Evolutionary conservation across 345 rosid species (phyloP), one percentile per base, ranked within the genome.

Genomic region (Dipteronia dyeriana): DNA sequence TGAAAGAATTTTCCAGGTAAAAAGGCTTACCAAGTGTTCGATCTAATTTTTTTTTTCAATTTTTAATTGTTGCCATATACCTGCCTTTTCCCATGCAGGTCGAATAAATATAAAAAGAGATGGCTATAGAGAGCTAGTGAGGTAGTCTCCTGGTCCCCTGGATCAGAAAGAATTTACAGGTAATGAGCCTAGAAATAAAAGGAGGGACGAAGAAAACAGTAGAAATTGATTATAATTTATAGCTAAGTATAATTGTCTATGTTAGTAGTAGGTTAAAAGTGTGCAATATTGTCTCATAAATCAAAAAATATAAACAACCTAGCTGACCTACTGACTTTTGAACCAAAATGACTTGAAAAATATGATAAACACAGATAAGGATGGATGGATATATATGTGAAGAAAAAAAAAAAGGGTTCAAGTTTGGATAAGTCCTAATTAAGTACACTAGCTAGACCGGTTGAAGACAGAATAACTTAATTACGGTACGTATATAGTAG

Each of bases 231-330:
- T 34, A 34, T 34, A 34, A 49, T 49, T 10, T 26, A 11, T 62
- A 62, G 16, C 7, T 25, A 62, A n/a, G n/a, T 5, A 26, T 31
- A 2, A 31, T 31, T 34, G 1, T 34, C 9, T 7, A 66, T 66
- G 26, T 38, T 66, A 66, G 51, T 8, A 66, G 70, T 66, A 66
- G 70, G 70, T 66, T 66, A 39, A 66, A 66, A 66, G 70, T 39
- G 14, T 34, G 19, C 22, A 66, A 34, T 34, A 34, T 19, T 39
- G 4, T 12, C 2, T 34, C 22, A 7, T n/a, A n/a, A 66, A 66
- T 56, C 43, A 31, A 64, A 14, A 64, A 64, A 64, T 13, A 49
- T 49, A 41, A 2, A 14, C 16, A 49, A 49, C 54, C 54, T 49
- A 49, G 6, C 38, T 34, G 38, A 64, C 34, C 68, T 14, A 64